These are phyloP conservation scores for Verticillium alfalfae DNA, from an alignment of 2,329 filamentous ascomycete species.

Conservation along the genomic window DNA sequence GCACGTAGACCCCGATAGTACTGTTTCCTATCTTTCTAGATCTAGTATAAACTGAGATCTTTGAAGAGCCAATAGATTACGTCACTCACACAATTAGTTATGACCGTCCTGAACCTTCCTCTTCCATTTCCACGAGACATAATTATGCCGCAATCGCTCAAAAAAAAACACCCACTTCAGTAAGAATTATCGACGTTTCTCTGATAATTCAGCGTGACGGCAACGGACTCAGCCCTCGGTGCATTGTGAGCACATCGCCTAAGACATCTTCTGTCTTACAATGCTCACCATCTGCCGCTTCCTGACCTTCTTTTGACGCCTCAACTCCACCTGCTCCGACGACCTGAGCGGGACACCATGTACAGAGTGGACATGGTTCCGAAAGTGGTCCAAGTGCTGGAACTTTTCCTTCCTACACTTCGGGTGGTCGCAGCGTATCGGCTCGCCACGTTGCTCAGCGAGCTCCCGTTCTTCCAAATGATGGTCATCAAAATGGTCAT, in stretches of 20 bases:
- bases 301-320: neutral
- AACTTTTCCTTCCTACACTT: slow-evolving; percentile 1
- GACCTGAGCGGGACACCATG: neutral
- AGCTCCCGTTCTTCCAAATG: slow-evolving; percentile 9
- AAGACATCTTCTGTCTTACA: neutral
- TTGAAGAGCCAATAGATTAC: neutral
- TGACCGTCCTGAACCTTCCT: neutral
- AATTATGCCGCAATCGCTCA: neutral
- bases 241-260: neutral
- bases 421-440: slow-evolving; percentile 1
- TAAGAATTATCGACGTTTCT: neutral
- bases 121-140: neutral
- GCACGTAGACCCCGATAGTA: neutral
- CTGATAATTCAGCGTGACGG: neutral
- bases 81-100: neutral
- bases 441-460: neutral
- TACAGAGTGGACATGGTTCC: neutral
- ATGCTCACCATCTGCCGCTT: neutral
- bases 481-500: slow-evolving; percentile 16
- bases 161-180: neutral
- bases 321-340: neutral
- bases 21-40: neutral
- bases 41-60: neutral
- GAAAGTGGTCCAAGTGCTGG: neutral
- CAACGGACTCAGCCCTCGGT: neutral